A percentile compares a stretch with the other conserved stretches of the same genome.
Evolutionary conservation across 352 stramenopile genomes (phyloP).

Genomic region (Pythium dissimile): DNA sequence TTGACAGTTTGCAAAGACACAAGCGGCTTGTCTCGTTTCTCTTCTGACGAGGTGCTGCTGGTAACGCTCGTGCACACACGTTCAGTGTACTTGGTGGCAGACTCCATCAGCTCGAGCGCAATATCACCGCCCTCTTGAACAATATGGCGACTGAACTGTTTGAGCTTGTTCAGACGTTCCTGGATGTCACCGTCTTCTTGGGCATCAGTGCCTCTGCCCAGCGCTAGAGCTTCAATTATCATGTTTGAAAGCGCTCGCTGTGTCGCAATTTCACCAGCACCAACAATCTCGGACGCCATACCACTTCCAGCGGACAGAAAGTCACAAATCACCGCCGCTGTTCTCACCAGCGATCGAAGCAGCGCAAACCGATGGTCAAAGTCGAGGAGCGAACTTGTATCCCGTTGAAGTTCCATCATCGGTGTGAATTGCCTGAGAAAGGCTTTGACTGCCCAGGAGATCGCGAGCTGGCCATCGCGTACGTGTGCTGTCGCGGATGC

Average conservation of each 20-base stretch:
- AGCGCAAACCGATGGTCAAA: slow-evolving; percentile 1
- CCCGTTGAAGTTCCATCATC: background rate
- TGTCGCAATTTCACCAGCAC: background rate
- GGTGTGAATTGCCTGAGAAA: slow-evolving; percentile 8
- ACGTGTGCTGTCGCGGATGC: background rate
- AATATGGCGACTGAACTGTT: background rate
- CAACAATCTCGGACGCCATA: background rate
- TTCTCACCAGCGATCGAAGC: background rate
- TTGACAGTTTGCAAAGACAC: background rate
- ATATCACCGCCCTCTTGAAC: background rate
- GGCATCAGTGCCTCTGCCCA: background rate
- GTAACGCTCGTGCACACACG: background rate
- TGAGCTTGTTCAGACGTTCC: slow-evolving; percentile 4
- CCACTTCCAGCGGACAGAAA: background rate
- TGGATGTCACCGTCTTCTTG: background rate
- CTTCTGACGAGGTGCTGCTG: too few species aligned
- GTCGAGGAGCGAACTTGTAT: background rate
- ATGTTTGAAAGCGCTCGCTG: background rate
- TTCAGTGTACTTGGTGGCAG: background rate
- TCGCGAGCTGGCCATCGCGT: background rate
- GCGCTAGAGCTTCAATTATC: slow-evolving; percentile 1
- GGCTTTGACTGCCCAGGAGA: slow-evolving; percentile 3
- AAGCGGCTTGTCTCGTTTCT: too few species aligned
- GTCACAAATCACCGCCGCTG: slow-evolving; percentile 1
- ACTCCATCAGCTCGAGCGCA: background rate